These are phyloP conservation scores for Colletotrichum tropicicola DNA, from an alignment of 2,329 filamentous ascomycete genomes.

Conservation along the genomic window DNA sequence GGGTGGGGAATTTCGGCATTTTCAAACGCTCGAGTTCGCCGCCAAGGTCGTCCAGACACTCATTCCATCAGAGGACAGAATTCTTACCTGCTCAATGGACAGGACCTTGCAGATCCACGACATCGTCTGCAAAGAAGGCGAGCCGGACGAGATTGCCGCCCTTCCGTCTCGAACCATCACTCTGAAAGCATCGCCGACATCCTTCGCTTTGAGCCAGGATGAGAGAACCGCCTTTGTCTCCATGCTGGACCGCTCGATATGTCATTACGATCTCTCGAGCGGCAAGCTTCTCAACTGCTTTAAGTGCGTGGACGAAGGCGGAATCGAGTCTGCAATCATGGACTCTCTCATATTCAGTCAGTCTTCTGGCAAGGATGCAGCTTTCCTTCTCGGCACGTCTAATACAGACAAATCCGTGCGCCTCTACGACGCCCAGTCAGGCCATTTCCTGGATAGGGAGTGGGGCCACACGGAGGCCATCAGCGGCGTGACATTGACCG, in stretches of 20 bases:
- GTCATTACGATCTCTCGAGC: slow-evolving; percentile 69
- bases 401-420: slow-evolving; percentile 96
- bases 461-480: slow-evolving; percentile 97
- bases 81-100: slow-evolving; percentile 90
- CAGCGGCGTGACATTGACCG: slow-evolving; percentile 80
- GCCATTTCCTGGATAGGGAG: slow-evolving; percentile 83
- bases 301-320: slow-evolving; percentile 83
- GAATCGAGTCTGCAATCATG: slow-evolving; percentile 82
- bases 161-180: slow-evolving; percentile 80
- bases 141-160: slow-evolving; percentile 75
- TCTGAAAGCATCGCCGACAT: slow-evolving; percentile 86
- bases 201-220: slow-evolving; percentile 77
- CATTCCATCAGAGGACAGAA: slow-evolving; percentile 76
- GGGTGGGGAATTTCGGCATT: slow-evolving; percentile 72
- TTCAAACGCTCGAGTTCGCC: slow-evolving; percentile 94
- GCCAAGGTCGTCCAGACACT: slow-evolving; percentile 82
- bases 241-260: slow-evolving; percentile 67
- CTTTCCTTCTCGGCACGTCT: slow-evolving; percentile 85
- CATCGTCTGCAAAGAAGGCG: slow-evolving; percentile 73
- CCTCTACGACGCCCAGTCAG: slow-evolving; percentile 83
- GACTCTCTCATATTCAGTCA: slow-evolving; percentile 76
- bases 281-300: slow-evolving; percentile 79
- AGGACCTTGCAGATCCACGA: slow-evolving; percentile 87
- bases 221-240: slow-evolving; percentile 67
- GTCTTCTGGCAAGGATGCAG: slow-evolving; percentile 62